These are phyloP conservation scores for Aspergillus affinis DNA, from an alignment of 495 filamentous ascomycete genomes.

Conservation along the genomic window DNA sequence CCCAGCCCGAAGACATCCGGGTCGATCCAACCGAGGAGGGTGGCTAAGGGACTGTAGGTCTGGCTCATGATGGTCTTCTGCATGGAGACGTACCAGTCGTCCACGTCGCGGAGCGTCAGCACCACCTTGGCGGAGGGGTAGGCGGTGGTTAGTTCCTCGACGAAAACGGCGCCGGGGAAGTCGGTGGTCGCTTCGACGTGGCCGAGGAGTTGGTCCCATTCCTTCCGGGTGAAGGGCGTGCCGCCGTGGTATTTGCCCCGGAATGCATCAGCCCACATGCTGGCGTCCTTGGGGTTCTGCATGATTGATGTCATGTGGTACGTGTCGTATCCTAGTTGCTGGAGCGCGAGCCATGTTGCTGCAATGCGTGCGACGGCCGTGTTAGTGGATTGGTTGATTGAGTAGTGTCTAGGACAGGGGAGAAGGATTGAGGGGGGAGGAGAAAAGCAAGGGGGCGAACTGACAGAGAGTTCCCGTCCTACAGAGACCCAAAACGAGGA, in stretches of 20 bases:
- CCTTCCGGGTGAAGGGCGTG: slow-evolving; percentile 43
- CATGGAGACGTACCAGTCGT: slow-evolving; percentile 44
- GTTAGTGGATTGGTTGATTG: not conserved
- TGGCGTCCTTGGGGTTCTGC: slow-evolving; percentile 40
- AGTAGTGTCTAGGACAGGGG: not conserved
- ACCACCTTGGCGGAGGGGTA: slow-evolving; percentile 47
- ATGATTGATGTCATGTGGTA: slow-evolving; percentile 25
- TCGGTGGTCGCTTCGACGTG: slow-evolving; percentile 39
- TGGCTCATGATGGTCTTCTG: slow-evolving; percentile 34
- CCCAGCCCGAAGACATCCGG: slow-evolving; percentile 15
- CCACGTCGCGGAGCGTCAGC: slow-evolving; percentile 36
- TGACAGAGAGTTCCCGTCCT: slow-evolving; percentile 19
- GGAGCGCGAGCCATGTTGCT: slow-evolving; percentile 18
- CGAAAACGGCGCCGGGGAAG: slow-evolving; percentile 40
- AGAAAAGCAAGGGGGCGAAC: not conserved
- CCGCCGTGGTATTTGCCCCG: slow-evolving; percentile 48
- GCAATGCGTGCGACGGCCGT: not conserved
- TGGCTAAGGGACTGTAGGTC: slow-evolving; percentile 15
- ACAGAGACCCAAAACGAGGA: slow-evolving; percentile 17
- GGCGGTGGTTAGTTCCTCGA: slow-evolving; percentile 36
- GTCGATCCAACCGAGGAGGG: slow-evolving; percentile 19
- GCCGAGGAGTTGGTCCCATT: slow-evolving; percentile 56
- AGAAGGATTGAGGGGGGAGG: not conserved
- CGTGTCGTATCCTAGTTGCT: slow-evolving; percentile 16
- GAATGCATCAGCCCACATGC: slow-evolving; percentile 52